Percentiles rank a stretch among this genome's conserved stretches.
Evolutionary conservation across 306 rosid genomes (phyloP).

Genomic region (Malus asiatica): DNA sequence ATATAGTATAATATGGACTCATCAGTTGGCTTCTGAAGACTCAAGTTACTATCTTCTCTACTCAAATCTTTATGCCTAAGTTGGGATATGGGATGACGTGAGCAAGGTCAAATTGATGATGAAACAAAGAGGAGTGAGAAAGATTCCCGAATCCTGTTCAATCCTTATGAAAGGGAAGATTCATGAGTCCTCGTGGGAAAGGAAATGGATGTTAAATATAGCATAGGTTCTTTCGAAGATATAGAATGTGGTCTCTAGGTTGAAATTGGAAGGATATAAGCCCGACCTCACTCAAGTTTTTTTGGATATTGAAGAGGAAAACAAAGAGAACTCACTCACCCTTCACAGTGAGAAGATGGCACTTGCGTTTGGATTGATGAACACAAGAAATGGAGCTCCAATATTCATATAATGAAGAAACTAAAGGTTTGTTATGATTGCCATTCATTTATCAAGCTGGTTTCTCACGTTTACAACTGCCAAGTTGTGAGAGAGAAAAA

Average conservation of each 20-base stretch:
- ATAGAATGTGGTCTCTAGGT: constrained; percentile 30
- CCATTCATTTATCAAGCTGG: constrained; percentile 49
- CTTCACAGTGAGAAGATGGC: constrained; percentile 59
- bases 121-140: constrained; percentile 35
- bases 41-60: constrained; percentile 50
- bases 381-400: constrained; percentile 21
- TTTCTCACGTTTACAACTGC: constrained; percentile 34
- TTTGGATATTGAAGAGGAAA: constrained; percentile 37
- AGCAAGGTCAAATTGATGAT: constrained; percentile 30
- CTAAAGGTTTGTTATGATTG: constrained; percentile 52
- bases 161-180: constrained; percentile 34
- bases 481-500: constrained; percentile 47
- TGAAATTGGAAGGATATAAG: constrained; percentile 44
- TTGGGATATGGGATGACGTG: constrained; percentile 46
- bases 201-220: constrained; percentile 23
- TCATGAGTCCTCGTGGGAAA: constrained; percentile 34
- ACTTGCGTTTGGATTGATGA: constrained; percentile 43
- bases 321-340: constrained; percentile 27
- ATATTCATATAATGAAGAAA: constrained; percentile 51
- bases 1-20: no score
- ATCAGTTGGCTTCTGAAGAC: constrained; percentile 32
- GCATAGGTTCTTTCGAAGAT: constrained; percentile 23
- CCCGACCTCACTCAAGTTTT: constrained; percentile 45
- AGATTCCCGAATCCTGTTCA: constrained; percentile 48
- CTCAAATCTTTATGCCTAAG: constrained; percentile 38